These are phyloP conservation scores for Hygrophila difformis DNA, from an alignment of 257 asterid genomes.

Conservation along the genomic window DNA sequence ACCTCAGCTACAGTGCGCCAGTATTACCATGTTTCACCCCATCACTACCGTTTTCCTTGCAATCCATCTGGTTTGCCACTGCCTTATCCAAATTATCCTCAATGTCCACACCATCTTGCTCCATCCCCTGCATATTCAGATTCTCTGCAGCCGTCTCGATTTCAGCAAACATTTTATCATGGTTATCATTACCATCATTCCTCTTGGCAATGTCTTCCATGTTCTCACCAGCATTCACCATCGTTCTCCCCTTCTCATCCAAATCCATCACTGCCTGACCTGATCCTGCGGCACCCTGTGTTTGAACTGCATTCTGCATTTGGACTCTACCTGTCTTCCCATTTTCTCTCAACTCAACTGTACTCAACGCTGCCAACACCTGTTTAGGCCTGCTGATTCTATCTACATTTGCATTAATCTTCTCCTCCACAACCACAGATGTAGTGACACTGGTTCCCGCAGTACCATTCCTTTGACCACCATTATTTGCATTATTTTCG, in stretches of 20 bases:
- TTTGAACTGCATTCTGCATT: slow-evolving; percentile 9
- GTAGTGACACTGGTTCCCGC: slow-evolving; percentile 13
- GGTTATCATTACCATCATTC: slow-evolving; percentile 11
- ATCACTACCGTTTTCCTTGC: slow-evolving; percentile 9
- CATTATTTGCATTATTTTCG: slow-evolving; percentile 4
- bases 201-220: slow-evolving; percentile 6
- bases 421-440: slow-evolving; percentile 16
- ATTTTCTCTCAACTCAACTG: slow-evolving; percentile 33
- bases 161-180: slow-evolving; percentile 12
- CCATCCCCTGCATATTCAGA: slow-evolving; percentile 4
- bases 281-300: no score
- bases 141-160: slow-evolving; percentile 5
- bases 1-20: slow-evolving; percentile 9
- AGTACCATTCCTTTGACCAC: slow-evolving; percentile 11
- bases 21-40: slow-evolving; percentile 13
- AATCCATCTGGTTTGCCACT: slow-evolving; percentile 21
- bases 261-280: no score
- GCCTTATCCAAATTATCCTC: slow-evolving; percentile 14
- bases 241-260: slow-evolving; percentile 20
- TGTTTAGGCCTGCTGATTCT: slow-evolving; percentile 25
- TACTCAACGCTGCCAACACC: slow-evolving; percentile 26
- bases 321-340: slow-evolving; percentile 11
- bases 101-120: slow-evolving; percentile 11
- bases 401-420: slow-evolving; percentile 12
- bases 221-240: slow-evolving; percentile 4